These are phyloP conservation scores for Medicago lupulina DNA, from an alignment of 306 rosid genomes.

Conservation along the genomic window DNA sequence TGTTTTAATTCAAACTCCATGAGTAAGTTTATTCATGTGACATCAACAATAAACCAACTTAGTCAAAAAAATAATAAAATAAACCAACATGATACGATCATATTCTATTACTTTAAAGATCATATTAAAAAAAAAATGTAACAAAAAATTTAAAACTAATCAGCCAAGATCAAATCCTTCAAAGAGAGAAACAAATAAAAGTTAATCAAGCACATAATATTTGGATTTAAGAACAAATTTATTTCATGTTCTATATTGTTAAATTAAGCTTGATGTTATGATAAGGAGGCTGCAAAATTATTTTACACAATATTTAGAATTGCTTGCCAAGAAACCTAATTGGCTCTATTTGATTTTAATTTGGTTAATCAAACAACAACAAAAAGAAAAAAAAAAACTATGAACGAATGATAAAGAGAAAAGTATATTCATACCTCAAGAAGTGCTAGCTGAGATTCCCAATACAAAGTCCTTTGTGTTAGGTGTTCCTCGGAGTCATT, in stretches of 20 bases:
- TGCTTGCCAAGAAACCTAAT: not conserved
- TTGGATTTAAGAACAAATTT: constrained; percentile 7
- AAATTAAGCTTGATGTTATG: constrained; percentile 13
- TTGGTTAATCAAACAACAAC: not conserved
- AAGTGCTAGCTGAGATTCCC: constrained; percentile 66
- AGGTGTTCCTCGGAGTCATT: constrained; percentile 13
- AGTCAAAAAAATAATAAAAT: too few relatives aligned
- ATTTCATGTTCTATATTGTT: not conserved
- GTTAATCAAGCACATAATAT: not conserved
- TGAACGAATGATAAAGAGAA: not conserved
- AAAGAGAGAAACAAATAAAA: not conserved
- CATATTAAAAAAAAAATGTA: not conserved
- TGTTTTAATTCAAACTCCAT: constrained; percentile 22
- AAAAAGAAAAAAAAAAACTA: not conserved
- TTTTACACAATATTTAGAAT: not conserved
- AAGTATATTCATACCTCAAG: constrained; percentile 50
- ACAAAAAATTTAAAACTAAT: not conserved
- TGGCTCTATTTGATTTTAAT: not conserved
- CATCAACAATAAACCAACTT: too few relatives aligned
- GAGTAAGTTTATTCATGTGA: not conserved
- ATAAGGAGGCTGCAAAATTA: not conserved
- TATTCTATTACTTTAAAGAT: not conserved
- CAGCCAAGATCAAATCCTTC: not conserved
- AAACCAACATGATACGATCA: not conserved
- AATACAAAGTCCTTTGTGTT: constrained; percentile 46